Conservation (phyloP, 306 rosid genomes). For the Acacia crassicarpa region DNA sequence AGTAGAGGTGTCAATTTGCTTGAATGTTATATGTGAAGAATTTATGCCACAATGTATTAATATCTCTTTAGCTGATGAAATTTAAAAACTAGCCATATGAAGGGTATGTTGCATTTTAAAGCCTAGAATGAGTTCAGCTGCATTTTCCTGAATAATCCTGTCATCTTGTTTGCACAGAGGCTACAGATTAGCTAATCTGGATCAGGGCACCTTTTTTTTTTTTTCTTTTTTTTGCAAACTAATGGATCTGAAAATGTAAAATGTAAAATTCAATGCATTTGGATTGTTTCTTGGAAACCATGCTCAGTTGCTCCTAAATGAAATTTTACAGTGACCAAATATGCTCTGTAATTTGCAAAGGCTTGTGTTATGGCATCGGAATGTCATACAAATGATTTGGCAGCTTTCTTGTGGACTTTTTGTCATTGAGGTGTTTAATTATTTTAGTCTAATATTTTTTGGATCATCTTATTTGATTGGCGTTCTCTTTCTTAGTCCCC, state of each 20-base stretch:
- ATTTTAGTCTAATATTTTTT: background rate
- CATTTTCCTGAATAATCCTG: too few relatives aligned
- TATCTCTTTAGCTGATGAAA: background rate
- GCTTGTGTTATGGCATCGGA: background rate
- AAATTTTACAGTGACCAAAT: background rate
- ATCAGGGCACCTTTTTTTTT: too few relatives aligned
- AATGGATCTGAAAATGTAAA: too few relatives aligned
- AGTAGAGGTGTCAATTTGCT: background rate
- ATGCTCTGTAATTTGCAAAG: background rate
- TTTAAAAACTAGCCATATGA: too few relatives aligned
- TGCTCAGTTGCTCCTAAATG: background rate
- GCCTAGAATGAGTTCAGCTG: too few relatives aligned
- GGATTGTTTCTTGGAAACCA: too few relatives aligned
- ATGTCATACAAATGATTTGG: background rate
- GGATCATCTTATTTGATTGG: slow-evolving; percentile 3
- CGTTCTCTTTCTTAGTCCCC: background rate
- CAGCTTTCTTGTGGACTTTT: background rate
- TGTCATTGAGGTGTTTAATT: slow-evolving; percentile 2
- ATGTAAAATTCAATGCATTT: too few relatives aligned
- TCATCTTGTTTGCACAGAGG: too few relatives aligned
- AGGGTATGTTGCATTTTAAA: too few relatives aligned
- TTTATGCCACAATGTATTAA: background rate
- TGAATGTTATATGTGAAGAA: background rate
- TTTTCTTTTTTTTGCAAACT: too few relatives aligned
- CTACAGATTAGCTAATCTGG: too few relatives aligned